phyloP scores from a whole-genome alignment of 441 rosid species.

The Erysimum cheiri region DNA sequence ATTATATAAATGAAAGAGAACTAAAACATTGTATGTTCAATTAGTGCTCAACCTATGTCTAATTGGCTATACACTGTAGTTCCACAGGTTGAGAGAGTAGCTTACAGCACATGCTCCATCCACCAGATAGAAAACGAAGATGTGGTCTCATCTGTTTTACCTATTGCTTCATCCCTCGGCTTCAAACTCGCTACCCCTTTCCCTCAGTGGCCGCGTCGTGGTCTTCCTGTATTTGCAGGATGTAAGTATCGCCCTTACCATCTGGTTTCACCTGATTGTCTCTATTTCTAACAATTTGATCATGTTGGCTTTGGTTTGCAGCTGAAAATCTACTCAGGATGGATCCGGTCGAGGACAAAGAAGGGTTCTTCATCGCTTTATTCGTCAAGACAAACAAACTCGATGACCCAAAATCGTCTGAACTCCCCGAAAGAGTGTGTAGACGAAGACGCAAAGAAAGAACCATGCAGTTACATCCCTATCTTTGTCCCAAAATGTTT shows the following conservation, averaged over 20 bases:
- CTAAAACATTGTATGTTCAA: background rate
- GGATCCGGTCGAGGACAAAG: conserved; percentile 76
- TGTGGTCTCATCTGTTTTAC: conserved; percentile 68
- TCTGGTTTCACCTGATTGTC: conserved; percentile 15
- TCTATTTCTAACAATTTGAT: conserved; percentile 16
- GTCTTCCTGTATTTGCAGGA: conserved; percentile 76
- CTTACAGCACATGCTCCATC: conserved; percentile 90
- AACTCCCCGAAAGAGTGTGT: conserved; percentile 10
- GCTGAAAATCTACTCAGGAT: conserved; percentile 71
- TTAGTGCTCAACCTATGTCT: background rate
- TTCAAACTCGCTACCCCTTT: conserved; percentile 72
- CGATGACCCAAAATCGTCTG: background rate
- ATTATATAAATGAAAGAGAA: background rate
- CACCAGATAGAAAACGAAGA: conserved; percentile 89
- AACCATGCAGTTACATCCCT: conserved; percentile 13
- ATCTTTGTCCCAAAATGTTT: conserved; percentile 43
- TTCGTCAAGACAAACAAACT: conserved; percentile 46
- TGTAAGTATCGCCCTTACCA: conserved; percentile 55
- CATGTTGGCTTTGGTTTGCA: conserved; percentile 45
- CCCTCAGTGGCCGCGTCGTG: conserved; percentile 77
- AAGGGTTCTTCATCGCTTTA: conserved; percentile 89
- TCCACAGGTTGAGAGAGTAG: conserved; percentile 82
- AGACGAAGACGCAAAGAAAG: conserved; percentile 13
- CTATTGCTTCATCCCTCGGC: conserved; percentile 68
- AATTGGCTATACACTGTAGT: conserved; percentile 51